Conservation (phyloP, 805 yeast genomes). For the Candida ascalaphidarum region DNA sequence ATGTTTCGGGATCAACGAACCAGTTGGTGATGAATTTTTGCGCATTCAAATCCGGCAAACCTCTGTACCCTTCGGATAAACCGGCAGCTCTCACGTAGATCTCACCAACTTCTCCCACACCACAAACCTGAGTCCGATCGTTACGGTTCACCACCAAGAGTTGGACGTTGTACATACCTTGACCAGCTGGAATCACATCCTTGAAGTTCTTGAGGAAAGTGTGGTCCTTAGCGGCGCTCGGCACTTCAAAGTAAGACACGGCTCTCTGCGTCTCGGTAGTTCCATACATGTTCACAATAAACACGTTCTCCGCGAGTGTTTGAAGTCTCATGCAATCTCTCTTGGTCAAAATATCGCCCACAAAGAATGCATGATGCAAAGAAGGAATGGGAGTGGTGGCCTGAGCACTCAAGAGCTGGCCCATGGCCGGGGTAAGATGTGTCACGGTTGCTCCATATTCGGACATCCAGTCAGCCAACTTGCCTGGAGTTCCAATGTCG, state of each 20-base stretch:
- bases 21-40: slow-evolving; percentile 87
- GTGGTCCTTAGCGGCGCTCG: slow-evolving; percentile 61
- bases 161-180: slow-evolving; percentile 95
- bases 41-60: slow-evolving; percentile 79
- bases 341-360: slow-evolving; percentile 94
- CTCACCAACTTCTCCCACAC: slow-evolving; percentile 98
- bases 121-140: slow-evolving; percentile 86
- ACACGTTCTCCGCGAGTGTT: slow-evolving; percentile 81
- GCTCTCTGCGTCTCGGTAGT: slow-evolving; percentile 99
- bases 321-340: slow-evolving; percentile 94
- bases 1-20: slow-evolving; percentile 65
- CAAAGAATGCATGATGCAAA: slow-evolving; percentile 94
- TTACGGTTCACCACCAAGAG: slow-evolving; percentile 86
- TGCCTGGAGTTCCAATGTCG: slow-evolving; percentile 98
- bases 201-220: slow-evolving; percentile 74
- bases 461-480: slow-evolving; percentile 95
- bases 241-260: slow-evolving; percentile 87
- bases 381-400: slow-evolving; percentile 81
- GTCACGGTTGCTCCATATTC: slow-evolving; percentile 89
- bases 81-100: slow-evolving; percentile 98
- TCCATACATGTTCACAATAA: slow-evolving; percentile 96
- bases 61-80: slow-evolving; percentile 91
- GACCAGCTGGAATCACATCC: slow-evolving; percentile 97
- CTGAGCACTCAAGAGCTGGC: slow-evolving; percentile 92
- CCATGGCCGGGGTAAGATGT: slow-evolving; percentile 99